phyloP scores from a whole-genome alignment of 2,329 filamentous ascomycete genomes.

The Aspergillus sp. region DNA sequence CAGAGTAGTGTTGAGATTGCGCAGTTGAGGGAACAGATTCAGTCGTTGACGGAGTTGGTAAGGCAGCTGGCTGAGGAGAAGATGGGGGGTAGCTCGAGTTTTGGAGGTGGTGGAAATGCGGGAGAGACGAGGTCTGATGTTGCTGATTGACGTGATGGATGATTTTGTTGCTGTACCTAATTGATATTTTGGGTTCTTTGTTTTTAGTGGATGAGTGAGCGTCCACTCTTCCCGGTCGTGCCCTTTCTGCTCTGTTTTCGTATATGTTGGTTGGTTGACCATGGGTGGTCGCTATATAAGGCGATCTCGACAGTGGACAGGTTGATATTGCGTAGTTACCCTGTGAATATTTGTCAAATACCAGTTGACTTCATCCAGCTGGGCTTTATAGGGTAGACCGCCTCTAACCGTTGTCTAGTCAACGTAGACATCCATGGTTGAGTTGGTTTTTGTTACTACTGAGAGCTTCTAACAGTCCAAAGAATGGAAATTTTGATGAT shows the following conservation, averaged over 20 bases:
- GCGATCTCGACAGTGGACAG: too few relatives aligned
- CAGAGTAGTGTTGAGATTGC: slow-evolving; percentile 66
- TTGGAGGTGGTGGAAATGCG: slow-evolving; percentile 2
- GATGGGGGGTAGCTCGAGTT: not conserved
- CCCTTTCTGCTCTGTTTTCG: not conserved
- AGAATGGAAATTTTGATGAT: not conserved
- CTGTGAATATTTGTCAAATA: not conserved
- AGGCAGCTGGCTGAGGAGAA: slow-evolving; percentile 52
- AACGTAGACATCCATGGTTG: not conserved
- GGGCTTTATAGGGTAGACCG: too few relatives aligned
- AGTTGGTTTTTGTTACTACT: not conserved
- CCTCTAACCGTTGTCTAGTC: not conserved
- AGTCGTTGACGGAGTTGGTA: slow-evolving; percentile 64
- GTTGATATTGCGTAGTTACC: not conserved
- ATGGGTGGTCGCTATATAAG: not conserved
- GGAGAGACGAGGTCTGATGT: slow-evolving; percentile 15
- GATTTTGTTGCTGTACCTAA: not conserved
- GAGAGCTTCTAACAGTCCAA: not conserved
- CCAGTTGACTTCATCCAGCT: too few relatives aligned
- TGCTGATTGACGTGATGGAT: not conserved
- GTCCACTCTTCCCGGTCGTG: not conserved
- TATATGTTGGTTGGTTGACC: not conserved
- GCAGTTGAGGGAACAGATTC: slow-evolving; percentile 51
- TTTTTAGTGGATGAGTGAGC: not conserved
- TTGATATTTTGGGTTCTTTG: not conserved